A percentile compares a stretch with the other conserved stretches of the same genome.
Conservation (phyloP, 1,284 basidiomycete species). For the Ceratobasidium theobromae region DNA sequence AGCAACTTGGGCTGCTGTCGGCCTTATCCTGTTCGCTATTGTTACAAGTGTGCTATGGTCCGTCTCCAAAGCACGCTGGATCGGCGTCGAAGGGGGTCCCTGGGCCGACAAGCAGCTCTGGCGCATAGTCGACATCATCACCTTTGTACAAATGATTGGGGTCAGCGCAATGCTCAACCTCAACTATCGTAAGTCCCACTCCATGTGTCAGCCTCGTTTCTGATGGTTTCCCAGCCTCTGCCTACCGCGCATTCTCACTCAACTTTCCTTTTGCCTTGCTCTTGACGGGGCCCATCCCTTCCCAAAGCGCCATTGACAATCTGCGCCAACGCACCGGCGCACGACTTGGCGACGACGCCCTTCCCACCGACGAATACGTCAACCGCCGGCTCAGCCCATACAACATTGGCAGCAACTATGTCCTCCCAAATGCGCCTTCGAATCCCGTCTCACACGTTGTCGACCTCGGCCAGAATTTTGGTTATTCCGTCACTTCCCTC, state of each 20-base stretch:
- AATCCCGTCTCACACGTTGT: neutral
- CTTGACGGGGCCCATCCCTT: conserved; percentile 59
- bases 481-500: neutral
- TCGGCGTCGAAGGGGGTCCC: neutral
- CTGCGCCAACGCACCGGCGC: conserved; percentile 85
- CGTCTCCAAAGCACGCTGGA: conserved; percentile 5
- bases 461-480: neutral
- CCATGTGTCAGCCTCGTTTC: neutral
- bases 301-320: conserved; percentile 74
- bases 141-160: conserved; percentile 80
- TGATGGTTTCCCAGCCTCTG: neutral
- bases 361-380: conserved; percentile 64
- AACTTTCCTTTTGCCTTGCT: conserved; percentile 88
- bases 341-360: conserved; percentile 59
- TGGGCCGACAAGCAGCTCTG: conserved; percentile 29
- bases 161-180: conserved; percentile 75
- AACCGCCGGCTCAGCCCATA: conserved; percentile 79
- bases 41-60: conserved; percentile 43
- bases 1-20: conserved; percentile 42
- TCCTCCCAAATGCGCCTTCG: no score
- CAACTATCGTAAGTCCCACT: conserved; percentile 56
- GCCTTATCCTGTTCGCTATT: conserved; percentile 45
- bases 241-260: conserved; percentile 45
- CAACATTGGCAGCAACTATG: no score
- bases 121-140: conserved; percentile 76